Conservation (phyloP, 257 asterid species). For the Ophiorrhiza pumila region DNA sequence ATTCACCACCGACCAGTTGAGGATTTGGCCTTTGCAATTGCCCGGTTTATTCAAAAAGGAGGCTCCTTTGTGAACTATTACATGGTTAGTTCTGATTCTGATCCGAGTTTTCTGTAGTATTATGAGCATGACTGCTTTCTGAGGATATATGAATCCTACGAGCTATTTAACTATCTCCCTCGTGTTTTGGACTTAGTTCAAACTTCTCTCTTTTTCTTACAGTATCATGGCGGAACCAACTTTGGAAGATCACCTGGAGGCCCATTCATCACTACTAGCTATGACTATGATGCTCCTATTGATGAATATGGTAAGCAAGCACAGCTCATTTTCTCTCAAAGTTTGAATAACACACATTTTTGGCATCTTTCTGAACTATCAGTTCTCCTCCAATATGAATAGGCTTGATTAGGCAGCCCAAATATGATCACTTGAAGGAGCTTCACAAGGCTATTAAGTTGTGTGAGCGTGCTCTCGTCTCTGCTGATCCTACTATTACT, state of each 20-base stretch:
- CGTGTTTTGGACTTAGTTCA: no score
- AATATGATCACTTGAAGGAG: slow-evolving; percentile 81
- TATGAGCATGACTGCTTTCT: background rate
- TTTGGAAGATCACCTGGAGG: slow-evolving; percentile 98
- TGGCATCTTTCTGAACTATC: slow-evolving; percentile 4
- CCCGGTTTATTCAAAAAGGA: slow-evolving; percentile 89
- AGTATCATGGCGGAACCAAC: slow-evolving; percentile 98
- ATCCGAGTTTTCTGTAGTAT: background rate
- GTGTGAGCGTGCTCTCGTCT: slow-evolving; percentile 64
- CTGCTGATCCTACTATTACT: slow-evolving; percentile 55
- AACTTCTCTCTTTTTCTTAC: slow-evolving; percentile 8
- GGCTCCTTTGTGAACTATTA: slow-evolving; percentile 93
- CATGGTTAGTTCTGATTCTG: slow-evolving; percentile 47
- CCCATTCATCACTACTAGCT: slow-evolving; percentile 91
- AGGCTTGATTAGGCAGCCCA: slow-evolving; percentile 90
- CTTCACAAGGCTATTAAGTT: slow-evolving; percentile 74
- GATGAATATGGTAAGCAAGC: slow-evolving; percentile 81
- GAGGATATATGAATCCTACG: background rate
- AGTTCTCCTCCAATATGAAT: slow-evolving; percentile 13
- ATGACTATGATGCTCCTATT: slow-evolving; percentile 96
- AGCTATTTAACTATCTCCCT: background rate
- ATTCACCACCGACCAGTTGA: slow-evolving; percentile 92
- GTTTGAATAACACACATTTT: background rate
- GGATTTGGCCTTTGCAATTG: slow-evolving; percentile 92
- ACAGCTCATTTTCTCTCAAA: background rate